Percentiles rank a stretch among this genome's conserved stretches.
Evolutionary conservation across 2,329 filamentous ascomycete genomes (phyloP).

Genomic region (Fusarium pininemorale): DNA sequence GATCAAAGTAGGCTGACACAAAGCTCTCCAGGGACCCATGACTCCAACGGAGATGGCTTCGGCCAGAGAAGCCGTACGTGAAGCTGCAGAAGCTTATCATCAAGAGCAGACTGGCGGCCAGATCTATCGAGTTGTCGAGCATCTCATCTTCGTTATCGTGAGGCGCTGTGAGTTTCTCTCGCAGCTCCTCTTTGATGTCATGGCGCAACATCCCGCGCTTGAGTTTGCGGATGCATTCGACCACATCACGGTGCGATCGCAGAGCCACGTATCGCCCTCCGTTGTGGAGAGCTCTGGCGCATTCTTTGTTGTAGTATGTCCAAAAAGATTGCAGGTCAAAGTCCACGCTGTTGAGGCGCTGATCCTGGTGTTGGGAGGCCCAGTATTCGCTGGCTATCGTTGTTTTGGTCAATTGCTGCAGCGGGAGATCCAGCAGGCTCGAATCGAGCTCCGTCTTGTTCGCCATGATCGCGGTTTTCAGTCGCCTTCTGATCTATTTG

Average conservation of each 20-base stretch:
- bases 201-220: neutral
- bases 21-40: neutral
- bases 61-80: neutral
- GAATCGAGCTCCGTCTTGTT: neutral
- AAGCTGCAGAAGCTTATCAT: neutral
- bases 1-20: neutral
- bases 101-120: neutral
- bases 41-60: neutral
- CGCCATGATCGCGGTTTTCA: neutral
- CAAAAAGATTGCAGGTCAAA: neutral
- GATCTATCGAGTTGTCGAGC: neutral
- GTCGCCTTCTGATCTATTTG: accelerated
- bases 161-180: neutral
- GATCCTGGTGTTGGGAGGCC: neutral
- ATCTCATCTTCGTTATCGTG: neutral
- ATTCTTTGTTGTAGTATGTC: neutral
- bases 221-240: neutral
- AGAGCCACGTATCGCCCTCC: neutral
- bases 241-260: neutral
- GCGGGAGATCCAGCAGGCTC: neutral
- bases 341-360: neutral
- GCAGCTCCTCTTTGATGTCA: neutral
- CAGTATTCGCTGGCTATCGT: neutral
- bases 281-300: neutral
- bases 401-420: neutral